Conservation (phyloP, 2,329 filamentous ascomycete species). For the Phialophora chinensis region DNA sequence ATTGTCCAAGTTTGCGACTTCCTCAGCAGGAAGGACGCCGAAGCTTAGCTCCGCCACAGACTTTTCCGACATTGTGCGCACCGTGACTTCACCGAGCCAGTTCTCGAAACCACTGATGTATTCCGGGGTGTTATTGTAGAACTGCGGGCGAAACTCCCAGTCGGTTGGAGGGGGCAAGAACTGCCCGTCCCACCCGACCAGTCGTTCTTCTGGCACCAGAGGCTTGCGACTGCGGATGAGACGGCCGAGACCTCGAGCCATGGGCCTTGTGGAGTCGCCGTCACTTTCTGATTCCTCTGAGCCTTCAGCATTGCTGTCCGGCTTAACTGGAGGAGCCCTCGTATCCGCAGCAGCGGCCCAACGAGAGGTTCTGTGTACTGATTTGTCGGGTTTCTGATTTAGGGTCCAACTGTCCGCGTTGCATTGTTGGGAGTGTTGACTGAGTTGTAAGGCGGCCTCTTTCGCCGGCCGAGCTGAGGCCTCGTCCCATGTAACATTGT, state of each 20-base stretch:
- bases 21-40: constrained; percentile 17
- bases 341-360: constrained; percentile 31
- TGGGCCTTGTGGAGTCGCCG: constrained; percentile 22
- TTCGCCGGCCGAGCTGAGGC: background rate
- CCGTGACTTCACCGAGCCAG: constrained; percentile 39
- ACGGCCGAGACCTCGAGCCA: constrained; percentile 27
- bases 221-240: constrained; percentile 22
- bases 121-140: constrained; percentile 38
- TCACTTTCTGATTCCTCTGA: constrained; percentile 29
- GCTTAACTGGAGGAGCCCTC: constrained; percentile 16
- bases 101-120: constrained; percentile 41
- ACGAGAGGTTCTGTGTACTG: background rate
- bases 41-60: constrained; percentile 17
- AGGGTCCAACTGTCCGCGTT: background rate
- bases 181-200: constrained; percentile 53
- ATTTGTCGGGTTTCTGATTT: background rate
- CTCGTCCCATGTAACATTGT: background rate
- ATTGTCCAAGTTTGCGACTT: constrained; percentile 29
- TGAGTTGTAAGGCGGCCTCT: background rate
- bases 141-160: constrained; percentile 52
- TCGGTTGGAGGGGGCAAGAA: constrained; percentile 55
- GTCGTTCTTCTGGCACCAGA: constrained; percentile 13
- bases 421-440: background rate
- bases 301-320: constrained; percentile 35
- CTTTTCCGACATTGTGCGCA: constrained; percentile 12